Base-by-base conservation (phyloP, 768 basidiomycete species). In the Tulasnella sp. region DNA sequence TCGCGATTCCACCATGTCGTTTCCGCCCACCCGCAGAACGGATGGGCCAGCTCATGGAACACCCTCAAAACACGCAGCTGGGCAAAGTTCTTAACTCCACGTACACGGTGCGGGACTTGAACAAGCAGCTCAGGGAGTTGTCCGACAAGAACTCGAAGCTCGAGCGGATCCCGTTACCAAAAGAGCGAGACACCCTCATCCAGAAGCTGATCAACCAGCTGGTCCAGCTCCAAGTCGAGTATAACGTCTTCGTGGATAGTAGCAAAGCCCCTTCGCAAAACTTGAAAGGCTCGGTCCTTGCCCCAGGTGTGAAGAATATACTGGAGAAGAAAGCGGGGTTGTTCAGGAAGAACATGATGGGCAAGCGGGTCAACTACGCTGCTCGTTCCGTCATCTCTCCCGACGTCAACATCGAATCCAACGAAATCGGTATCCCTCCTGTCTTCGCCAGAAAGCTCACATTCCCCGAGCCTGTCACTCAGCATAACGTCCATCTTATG, bases 301-400 rank as follows among this genome's bases (percentile, higher is more conserved):
- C 96, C 40, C 86, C 91, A 64, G 97, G 97, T 78, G 90, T 99
- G 78, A 99, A 99, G 86, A 97, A 99, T 83, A 89, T 92, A 15
- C 84, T 99, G 80, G 97, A 99, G 85, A 99, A 99, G 88, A 99
- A 99, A 84, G 97, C 99, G 79, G 97, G 97, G 67, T 82, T 99
- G 70, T 99, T 99, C 87, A 87, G 97, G 76, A 97, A 96, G 84
- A 90, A 99, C 81, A 99, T 99, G 97, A 99, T 99, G 97, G 97
- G 97, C 12, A 99, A 99, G 86, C 96, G 97, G 81, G 97, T 99
- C 78, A 99, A 99, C 83, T 97, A 97, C 82, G 96, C 97, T 54
- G 97, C 97, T 29, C 96, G 97, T 78, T 99, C 97, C n/a, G 97
- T 99, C 81, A 99, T 99, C 79, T 99, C 97, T 22, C 97, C 97